phyloP scores from a whole-genome alignment of 2,329 filamentous ascomycete species.

The Bimuria novae-zelandiae region DNA sequence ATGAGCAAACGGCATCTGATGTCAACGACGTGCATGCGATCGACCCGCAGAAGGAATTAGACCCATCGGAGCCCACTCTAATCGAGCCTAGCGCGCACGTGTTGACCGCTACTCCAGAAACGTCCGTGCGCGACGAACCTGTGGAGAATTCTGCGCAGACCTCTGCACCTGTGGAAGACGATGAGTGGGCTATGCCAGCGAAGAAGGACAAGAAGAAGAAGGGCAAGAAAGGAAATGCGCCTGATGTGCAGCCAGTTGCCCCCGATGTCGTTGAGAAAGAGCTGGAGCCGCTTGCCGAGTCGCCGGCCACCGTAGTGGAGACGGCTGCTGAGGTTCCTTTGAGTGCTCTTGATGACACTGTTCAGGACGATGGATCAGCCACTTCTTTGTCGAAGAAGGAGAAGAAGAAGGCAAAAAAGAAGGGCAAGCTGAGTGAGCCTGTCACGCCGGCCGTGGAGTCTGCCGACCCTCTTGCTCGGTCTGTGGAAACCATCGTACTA shows the following conservation, averaged over 20 bases:
- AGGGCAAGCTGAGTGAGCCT: constrained; percentile 12
- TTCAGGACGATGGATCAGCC: constrained; percentile 4
- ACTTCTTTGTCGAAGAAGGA: constrained; percentile 2
- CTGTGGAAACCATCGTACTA: neutral
- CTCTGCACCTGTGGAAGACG: constrained; percentile 11
- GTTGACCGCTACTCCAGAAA: constrained; percentile 2
- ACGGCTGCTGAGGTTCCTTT: neutral
- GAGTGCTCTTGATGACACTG: neutral
- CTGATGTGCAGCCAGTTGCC: constrained; percentile 12
- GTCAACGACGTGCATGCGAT: neutral
- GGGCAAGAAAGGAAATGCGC: constrained; percentile 13
- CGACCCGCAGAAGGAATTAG: neutral
- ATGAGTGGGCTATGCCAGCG: constrained; percentile 4
- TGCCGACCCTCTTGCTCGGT: constrained; percentile 6
- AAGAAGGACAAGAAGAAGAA: constrained; percentile 27
- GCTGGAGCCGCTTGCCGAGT: neutral
- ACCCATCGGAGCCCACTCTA: neutral
- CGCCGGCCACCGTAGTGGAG: neutral
- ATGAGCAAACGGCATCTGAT: neutral
- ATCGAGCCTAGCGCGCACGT: constrained; percentile 4
- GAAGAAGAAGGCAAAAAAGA: constrained; percentile 27
- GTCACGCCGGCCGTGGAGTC: constrained; percentile 10
- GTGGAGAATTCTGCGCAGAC: constrained; percentile 3
- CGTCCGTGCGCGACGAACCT: neutral
- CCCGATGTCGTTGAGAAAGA: neutral